Conservation (phyloP, 2,329 filamentous ascomycete species). For the Dothistroma pini region DNA sequence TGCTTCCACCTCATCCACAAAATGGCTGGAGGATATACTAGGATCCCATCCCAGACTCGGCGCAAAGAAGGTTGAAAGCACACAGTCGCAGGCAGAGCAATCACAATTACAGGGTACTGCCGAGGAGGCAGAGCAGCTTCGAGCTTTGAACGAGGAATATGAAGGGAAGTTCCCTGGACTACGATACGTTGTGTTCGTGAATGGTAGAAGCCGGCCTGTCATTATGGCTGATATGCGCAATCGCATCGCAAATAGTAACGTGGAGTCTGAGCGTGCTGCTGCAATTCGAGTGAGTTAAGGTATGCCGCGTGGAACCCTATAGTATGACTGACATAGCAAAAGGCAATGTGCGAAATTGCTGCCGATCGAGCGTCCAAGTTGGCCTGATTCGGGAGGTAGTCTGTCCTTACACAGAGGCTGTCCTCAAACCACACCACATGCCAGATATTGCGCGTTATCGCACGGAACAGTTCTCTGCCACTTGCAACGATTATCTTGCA, state of each 20-base stretch:
- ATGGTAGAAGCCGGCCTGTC: slow-evolving; percentile 67
- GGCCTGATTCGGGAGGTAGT: slow-evolving; percentile 6
- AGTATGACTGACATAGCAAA: slow-evolving; percentile 18
- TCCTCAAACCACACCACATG: not conserved
- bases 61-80: slow-evolving; percentile 75
- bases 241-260: slow-evolving; percentile 66
- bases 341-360: slow-evolving; percentile 93
- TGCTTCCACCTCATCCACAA: slow-evolving; percentile 48
- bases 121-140: slow-evolving; percentile 57
- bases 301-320: not conserved
- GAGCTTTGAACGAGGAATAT: slow-evolving; percentile 69
- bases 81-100: slow-evolving; percentile 77
- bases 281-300: slow-evolving; percentile 63
- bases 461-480: not conserved
- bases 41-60: slow-evolving; percentile 81
- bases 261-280: slow-evolving; percentile 64
- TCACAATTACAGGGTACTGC: slow-evolving; percentile 60
- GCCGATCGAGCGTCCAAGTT: slow-evolving; percentile 71
- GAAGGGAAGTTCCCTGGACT: slow-evolving; percentile 77
- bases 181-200: slow-evolving; percentile 89
- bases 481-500: not conserved
- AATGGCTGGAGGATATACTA: slow-evolving; percentile 67
- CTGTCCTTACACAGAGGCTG: not conserved
- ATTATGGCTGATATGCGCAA: slow-evolving; percentile 79
- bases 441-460: not conserved